Base-by-base conservation (phyloP, 768 basidiomycete genomes). In the Daedalea quercina region DNA sequence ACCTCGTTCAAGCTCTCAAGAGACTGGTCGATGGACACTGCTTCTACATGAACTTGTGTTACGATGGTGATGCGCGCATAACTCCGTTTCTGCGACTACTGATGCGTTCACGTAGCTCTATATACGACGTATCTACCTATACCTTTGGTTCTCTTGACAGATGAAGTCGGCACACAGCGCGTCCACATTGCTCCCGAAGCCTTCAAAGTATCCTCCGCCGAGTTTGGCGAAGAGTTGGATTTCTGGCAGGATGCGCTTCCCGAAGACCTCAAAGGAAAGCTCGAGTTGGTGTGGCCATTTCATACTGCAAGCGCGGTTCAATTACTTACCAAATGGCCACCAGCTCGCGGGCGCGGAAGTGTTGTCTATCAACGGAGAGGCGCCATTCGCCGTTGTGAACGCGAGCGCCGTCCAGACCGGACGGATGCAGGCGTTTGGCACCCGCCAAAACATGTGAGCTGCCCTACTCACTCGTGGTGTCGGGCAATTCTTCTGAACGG, bases 21-120 rank as follows among this genome's bases (percentile, higher is more conserved):
- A 69, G 77, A 9, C 67, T 80, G 31, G 77, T 79, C 53, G 82
- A 84, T 58, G 81, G 81, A 0, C 82, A 82, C 60, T 79, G 77
- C 60, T 72, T 75, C 9, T 77, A 77, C 66, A 69, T 78, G 24
- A 80, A 81, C 59, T 58, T 66, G 22, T 84, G 81, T 63, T 82
- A 76, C 62, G 80, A 81, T 56, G 70, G 75, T 75, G 59, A 59
- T 22, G 23, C 50, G 22, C 11, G 40, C 37, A 24, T 15, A 7
- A 15, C 28, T 40, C 34, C 8, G 34, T 35, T 8, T 35, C 17
- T 35, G 9, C 34, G 8, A 8, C 34, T 17, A 40, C 37, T 40
- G 37, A 44, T 24, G 15, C 1, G 2, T 44, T n/a, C 45, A 19
- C 12, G n/a, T 42, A 67, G 66, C 63, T 2, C 54, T 63, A 19